Base-by-base conservation (phyloP, 225 moss, liverwort and hornwort species). In the Straminergon stramineum region DNA sequence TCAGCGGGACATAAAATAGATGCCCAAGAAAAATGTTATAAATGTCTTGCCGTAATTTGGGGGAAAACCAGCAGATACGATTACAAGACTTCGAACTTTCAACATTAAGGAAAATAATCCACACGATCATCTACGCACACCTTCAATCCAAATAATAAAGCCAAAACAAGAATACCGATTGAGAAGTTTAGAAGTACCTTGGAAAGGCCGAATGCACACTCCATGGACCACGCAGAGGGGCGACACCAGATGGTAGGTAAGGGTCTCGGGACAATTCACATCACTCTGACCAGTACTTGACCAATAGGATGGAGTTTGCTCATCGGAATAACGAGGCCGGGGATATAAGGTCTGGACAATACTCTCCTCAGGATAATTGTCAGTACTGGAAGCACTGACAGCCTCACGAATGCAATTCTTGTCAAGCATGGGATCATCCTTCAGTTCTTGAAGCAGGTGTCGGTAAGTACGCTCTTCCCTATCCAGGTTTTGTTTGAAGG, bases 221-320 rank as follows among this genome's bases (percentile, higher is more conserved):
- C 95, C 94, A 86, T 96, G 96, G 51, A 97, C 95, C 79, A 97
- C 92, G 89, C 97, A 97, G 61, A 97, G 95, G 66, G 93, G 92
- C 23, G 95, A 92, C 73, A 88, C 31, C 83, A 97, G 79, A 45
- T 88, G 90, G 86, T 97, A 97, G 66, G 97, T 97, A 30, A 97
- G 92, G 62, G 96, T 95, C 90, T 97, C 97, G 3, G 97, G 96
- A 51, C 82, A 94, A 91, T 92, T 93, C 15, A 92, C 84, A 87
- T 93, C 84, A 22, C 79, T 79, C 88, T 95, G 91, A 51, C 96
- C 97, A 67, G 71, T 94, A 84, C 97, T 97, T 63, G 97, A 97
- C 97, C 97, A 97, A 64, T 97, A 97, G 26, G 97, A 97, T 80
- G 95, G 95, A 35, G 88, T 90, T 81, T 78, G 86, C 58, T 77